A percentile compares a stretch with the other conserved stretches of the same genome.
These are phyloP conservation scores for Ophiostoma sp. DNA, from an alignment of 2,329 filamentous ascomycete species.

Conservation along the genomic window DNA sequence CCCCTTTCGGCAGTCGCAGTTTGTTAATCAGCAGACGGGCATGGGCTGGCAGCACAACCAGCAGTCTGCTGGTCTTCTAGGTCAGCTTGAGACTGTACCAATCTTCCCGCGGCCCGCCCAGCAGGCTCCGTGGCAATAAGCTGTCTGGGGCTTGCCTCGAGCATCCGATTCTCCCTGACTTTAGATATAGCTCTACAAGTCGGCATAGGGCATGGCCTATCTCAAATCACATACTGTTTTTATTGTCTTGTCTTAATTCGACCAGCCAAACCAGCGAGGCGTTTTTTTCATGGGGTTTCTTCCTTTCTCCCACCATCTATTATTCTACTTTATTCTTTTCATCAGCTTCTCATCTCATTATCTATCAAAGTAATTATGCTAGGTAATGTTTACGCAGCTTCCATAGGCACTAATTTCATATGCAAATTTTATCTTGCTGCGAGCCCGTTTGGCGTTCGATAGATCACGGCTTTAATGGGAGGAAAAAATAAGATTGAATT, in stretches of 20 bases:
- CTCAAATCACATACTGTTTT: constrained; percentile 1
- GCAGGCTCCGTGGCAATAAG: constrained; percentile 49
- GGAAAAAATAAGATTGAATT: no score
- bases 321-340: constrained; percentile 11
- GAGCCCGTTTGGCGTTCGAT: no score
- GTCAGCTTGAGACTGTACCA: constrained; percentile 71
- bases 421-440: background rate
- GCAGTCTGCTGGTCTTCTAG: constrained; percentile 73
- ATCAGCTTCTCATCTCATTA: background rate
- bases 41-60: constrained; percentile 80
- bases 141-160: no score
- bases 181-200: background rate
- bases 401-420: background rate
- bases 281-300: constrained; percentile 16
- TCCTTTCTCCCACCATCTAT: background rate
- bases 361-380: background rate
- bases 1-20: constrained; percentile 85
- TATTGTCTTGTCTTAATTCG: constrained; percentile 12
- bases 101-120: constrained; percentile 78
- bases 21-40: constrained; percentile 83
- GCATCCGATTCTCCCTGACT: no score
- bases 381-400: background rate
- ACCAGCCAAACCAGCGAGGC: constrained; percentile 23
- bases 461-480: no score
- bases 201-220: background rate